Percentiles rank a stretch among this genome's conserved stretches.
phyloP scores from a whole-genome alignment of 768 basidiomycete species.

The Trametes maxima region DNA sequence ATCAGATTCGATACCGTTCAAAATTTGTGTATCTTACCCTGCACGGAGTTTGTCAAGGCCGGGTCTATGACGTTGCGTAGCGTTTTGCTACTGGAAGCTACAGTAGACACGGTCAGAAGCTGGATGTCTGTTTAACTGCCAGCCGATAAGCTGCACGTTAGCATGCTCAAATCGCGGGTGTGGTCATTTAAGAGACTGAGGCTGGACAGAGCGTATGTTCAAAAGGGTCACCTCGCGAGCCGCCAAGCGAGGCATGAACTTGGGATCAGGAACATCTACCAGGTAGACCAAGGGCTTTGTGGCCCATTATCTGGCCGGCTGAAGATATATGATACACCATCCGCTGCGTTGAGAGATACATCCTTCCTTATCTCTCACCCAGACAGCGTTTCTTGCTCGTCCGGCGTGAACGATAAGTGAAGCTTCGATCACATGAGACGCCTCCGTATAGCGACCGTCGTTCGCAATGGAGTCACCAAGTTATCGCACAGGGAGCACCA shows the following conservation, averaged over 20 bases:
- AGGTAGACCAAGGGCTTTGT: background rate
- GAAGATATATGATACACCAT: background rate
- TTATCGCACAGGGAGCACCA: too few species aligned
- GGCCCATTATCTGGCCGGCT: background rate
- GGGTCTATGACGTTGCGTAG: too few species aligned
- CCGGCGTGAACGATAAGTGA: background rate
- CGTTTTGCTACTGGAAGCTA: too few species aligned
- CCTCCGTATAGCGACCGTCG: too few species aligned
- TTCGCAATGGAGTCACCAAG: too few species aligned
- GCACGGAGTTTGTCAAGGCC: background rate
- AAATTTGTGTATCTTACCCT: background rate
- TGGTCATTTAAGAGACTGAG: background rate
- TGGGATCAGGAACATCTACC: background rate
- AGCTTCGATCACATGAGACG: too few species aligned
- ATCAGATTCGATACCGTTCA: background rate
- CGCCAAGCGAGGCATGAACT: background rate
- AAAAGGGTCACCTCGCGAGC: background rate
- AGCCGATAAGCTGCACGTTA: too few species aligned
- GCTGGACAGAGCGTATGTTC: background rate
- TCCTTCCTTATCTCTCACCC: background rate
- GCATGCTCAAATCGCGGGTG: background rate
- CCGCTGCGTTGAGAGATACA: background rate
- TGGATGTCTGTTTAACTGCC: too few species aligned
- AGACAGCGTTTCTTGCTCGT: background rate
- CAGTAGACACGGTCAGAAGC: too few species aligned